Base-by-base conservation (phyloP, 345 rosid genomes). In the Gossypioides kirkii region DNA sequence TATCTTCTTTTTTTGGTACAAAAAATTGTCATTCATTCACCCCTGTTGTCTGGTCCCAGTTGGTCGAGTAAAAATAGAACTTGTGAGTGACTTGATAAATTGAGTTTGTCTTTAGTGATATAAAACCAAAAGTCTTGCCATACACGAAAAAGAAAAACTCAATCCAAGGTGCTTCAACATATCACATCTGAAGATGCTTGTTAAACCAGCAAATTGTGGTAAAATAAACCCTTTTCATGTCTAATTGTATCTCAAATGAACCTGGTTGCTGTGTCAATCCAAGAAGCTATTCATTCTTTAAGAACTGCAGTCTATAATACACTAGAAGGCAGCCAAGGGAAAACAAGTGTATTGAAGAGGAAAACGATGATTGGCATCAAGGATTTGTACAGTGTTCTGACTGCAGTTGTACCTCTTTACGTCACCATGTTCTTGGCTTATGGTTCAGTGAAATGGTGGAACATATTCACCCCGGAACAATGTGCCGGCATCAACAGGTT, bases 351-450 rank as follows among this genome's bases (percentile, higher is more conserved):
- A 68, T 47, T 16, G 72, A 25, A 49, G 58, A 49, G 59, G 32
- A 55, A 71, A 55, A 41, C 17, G 42, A 79, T 79, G 82, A 79
- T 79, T 50, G 63, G 64, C 69, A 17, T 52, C 25, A 16, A 59
- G 20, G 82, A 79, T 72, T 4, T 75, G 45, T 79, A 79, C 66
- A 23, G 64, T 36, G 82, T 79, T 22, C 7, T 79, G 47, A 46
- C 76, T 22, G 79, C 82, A 10, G 73, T 72, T 4, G 79, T 79
- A 8, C 82, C 82, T 7, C 74, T 79, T 3, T 79, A 79, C 53
- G 79, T 79, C 32, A 60, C 82, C 60, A 79, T 79, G 82, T 61
- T 76, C 73, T 76, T 79, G 54, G 82, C 82, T n/a, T 79, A 79
- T 49, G 76, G 38, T 18, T 78, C 81, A 0, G 78, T 78, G 28